Conservation (phyloP, 176 grass and related monocot species). For the Triticum monococcum region DNA sequence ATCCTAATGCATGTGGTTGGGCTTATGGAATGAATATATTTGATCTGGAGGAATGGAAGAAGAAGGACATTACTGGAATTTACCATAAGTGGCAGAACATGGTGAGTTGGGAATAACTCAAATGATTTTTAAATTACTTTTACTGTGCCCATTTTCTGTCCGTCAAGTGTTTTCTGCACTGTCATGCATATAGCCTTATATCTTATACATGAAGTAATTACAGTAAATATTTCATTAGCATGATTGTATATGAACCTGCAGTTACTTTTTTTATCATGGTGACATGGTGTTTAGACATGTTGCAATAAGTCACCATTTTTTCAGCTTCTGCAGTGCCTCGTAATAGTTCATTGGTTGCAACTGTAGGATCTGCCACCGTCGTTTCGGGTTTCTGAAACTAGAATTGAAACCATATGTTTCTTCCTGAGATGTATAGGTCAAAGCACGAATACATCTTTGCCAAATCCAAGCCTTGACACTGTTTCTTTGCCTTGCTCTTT, state of each 20-base stretch:
- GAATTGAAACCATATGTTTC: background rate
- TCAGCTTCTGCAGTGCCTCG: background rate
- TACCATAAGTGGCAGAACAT: constrained; percentile 75
- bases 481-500: background rate
- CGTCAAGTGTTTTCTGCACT: background rate
- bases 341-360: background rate
- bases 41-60: constrained; percentile 70
- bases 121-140: constrained; percentile 5
- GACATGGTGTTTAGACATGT: background rate
- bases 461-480: background rate
- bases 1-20: constrained; percentile 68
- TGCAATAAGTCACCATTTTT: background rate
- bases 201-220: background rate
- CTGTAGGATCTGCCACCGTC: background rate
- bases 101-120: constrained; percentile 37
- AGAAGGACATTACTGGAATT: constrained; percentile 69
- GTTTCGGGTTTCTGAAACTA: constrained; percentile 16
- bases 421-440: background rate
- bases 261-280: background rate
- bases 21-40: constrained; percentile 77
- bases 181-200: background rate
- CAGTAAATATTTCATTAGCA: background rate
- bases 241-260: background rate
- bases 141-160: background rate
- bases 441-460: background rate